These are phyloP conservation scores for Jatropha multifida DNA, from an alignment of 441 rosid genomes.

Conservation along the genomic window DNA sequence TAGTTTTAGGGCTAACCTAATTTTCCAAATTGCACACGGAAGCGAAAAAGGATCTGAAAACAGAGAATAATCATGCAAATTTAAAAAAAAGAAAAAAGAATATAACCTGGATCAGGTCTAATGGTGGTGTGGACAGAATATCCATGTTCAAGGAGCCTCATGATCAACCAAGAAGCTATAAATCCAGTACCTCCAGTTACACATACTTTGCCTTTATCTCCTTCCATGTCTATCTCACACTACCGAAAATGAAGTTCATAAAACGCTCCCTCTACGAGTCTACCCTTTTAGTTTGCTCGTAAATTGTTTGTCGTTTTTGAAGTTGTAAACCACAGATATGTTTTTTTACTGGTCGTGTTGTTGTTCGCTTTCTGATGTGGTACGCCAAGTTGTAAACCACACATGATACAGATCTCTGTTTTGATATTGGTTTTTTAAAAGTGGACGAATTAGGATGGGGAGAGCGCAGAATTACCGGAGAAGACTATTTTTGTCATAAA, in stretches of 20 bases:
- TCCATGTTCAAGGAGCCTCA: conserved; percentile 56
- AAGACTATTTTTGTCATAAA: too few relatives aligned
- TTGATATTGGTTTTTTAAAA: too few relatives aligned
- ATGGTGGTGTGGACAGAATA: conserved; percentile 59
- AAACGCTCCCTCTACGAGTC: background rate
- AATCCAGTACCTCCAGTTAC: conserved; percentile 69
- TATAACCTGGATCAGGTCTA: conserved; percentile 45
- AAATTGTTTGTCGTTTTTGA: background rate
- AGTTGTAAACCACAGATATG: too few relatives aligned
- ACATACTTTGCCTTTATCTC: conserved; percentile 41
- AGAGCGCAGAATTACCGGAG: too few relatives aligned
- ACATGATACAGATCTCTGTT: too few relatives aligned
- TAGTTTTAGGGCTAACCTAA: too few relatives aligned
- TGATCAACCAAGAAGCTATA: conserved; percentile 61
- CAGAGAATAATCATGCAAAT: background rate
- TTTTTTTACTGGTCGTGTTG: too few relatives aligned
- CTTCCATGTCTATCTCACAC: conserved; percentile 29
- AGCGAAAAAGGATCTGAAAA: too few relatives aligned
- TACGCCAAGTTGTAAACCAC: too few relatives aligned
- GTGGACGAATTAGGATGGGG: too few relatives aligned
- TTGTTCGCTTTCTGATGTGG: too few relatives aligned
- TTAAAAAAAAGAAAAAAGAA: background rate
- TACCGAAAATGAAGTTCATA: background rate
- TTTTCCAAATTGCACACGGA: too few relatives aligned
- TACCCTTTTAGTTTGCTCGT: background rate